Conservation (phyloP, 2,329 filamentous ascomycete species). For the Chaetomium sp. region DNA sequence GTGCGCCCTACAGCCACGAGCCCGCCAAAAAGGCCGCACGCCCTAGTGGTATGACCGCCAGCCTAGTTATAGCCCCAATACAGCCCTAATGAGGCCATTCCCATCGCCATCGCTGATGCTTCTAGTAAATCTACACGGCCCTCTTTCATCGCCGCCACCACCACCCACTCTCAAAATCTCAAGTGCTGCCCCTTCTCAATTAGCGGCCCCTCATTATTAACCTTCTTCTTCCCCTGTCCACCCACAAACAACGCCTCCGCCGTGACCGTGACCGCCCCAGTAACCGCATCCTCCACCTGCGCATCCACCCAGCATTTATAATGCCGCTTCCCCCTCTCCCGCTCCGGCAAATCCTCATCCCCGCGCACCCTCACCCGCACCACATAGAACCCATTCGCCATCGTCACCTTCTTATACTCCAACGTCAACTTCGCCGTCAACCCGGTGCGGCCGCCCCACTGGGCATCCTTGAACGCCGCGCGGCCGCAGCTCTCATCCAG, state of each 20-base stretch:
- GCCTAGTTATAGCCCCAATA: background rate
- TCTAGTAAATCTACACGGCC: background rate
- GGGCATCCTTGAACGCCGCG: constrained; percentile 50
- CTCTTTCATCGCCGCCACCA: background rate
- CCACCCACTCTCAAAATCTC: constrained; percentile 21
- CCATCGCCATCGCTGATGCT: background rate
- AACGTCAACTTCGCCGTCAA: constrained; percentile 61
- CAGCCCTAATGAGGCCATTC: background rate
- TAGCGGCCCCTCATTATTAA: constrained; percentile 37
- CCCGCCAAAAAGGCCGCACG: background rate
- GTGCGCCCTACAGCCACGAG: background rate
- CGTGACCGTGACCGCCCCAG: constrained; percentile 59
- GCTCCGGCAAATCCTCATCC: constrained; percentile 34
- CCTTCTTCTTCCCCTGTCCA: constrained; percentile 46
- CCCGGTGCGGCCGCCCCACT: constrained; percentile 40
- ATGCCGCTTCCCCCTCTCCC: constrained; percentile 40
- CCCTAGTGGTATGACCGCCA: background rate
- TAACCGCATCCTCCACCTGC: constrained; percentile 55
- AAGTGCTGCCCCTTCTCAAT: constrained; percentile 22
- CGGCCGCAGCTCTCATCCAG: constrained; percentile 71
- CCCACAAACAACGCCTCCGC: constrained; percentile 62
- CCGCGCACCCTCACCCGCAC: constrained; percentile 53
- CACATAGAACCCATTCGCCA: constrained; percentile 64
- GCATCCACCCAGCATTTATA: constrained; percentile 56
- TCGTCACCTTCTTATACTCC: constrained; percentile 63